phyloP scores from a whole-genome alignment of 345 rosid genomes.

The Hibiscus trionum region DNA sequence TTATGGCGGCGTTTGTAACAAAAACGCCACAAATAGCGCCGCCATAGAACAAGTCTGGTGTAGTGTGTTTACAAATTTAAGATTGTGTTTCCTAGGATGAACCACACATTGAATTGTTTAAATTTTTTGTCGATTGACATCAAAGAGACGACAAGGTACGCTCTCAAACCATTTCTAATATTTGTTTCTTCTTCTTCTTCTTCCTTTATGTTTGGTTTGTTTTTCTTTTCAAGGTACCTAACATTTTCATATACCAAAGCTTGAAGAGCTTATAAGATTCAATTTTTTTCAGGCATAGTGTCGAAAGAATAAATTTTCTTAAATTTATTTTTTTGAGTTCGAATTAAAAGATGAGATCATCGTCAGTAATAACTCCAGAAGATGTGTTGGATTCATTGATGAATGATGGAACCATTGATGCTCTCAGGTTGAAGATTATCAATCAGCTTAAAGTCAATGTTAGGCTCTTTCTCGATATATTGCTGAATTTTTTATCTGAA shows the following conservation, averaged over 20 bases:
- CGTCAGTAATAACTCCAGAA: constrained; percentile 46
- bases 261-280: not conserved
- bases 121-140: not conserved
- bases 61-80: too few species aligned
- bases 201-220: too few species aligned
- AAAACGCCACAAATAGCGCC: too few species aligned
- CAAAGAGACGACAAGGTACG: not conserved
- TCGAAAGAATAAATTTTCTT: not conserved
- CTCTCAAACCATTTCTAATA: not conserved
- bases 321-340: not conserved
- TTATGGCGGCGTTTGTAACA: too few species aligned
- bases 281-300: not conserved
- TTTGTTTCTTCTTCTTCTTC: not conserved
- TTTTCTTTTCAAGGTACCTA: too few species aligned
- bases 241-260: not conserved
- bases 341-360: constrained; percentile 29
- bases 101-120: too few species aligned
- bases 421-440: constrained; percentile 61
- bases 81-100: too few species aligned
- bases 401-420: constrained; percentile 69
- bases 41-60: too few species aligned
- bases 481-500: not conserved
- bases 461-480: not conserved
- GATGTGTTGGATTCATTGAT: constrained; percentile 31
- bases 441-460: constrained; percentile 73